Conservation (phyloP, 306 rosid species). For the Potentilla sterilis region DNA sequence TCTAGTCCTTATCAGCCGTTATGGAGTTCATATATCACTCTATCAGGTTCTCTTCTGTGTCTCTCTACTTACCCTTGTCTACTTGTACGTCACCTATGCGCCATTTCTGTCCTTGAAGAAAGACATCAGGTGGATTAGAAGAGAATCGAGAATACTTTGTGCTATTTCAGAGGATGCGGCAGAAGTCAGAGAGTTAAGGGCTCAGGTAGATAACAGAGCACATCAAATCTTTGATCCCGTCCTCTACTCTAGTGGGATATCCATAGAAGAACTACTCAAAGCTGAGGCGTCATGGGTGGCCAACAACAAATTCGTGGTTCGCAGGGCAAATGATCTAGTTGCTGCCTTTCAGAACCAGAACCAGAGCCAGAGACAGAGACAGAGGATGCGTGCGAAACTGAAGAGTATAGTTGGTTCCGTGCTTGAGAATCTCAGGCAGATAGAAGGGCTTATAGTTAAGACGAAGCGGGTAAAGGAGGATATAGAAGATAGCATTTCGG, state of each 20-base stretch:
- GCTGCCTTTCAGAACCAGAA: too few species aligned
- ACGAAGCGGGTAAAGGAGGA: background rate
- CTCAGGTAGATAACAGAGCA: background rate
- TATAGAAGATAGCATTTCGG: background rate
- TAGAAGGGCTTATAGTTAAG: background rate
- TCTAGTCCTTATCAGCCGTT: too few species aligned
- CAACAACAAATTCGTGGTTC: too few species aligned
- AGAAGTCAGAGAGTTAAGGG: background rate
- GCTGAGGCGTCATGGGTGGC: conserved; percentile 21
- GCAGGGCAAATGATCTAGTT: too few species aligned
- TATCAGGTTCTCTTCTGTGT: too few species aligned
- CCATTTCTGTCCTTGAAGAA: conserved; percentile 3
- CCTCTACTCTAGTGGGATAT: background rate
- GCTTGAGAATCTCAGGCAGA: background rate
- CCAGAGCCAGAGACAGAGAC: too few species aligned
- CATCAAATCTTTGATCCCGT: conserved; percentile 18
- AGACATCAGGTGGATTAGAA: conserved; percentile 30
- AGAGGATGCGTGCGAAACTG: too few species aligned
- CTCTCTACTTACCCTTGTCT: too few species aligned
- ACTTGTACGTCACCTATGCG: too few species aligned
- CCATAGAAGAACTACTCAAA: background rate
- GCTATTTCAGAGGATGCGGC: conserved; percentile 21
- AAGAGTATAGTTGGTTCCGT: too few species aligned
- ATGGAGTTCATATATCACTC: too few species aligned
- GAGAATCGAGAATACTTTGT: conserved; percentile 12